phyloP scores from a whole-genome alignment of 768 basidiomycete species.

The Trametes cingulata region DNA sequence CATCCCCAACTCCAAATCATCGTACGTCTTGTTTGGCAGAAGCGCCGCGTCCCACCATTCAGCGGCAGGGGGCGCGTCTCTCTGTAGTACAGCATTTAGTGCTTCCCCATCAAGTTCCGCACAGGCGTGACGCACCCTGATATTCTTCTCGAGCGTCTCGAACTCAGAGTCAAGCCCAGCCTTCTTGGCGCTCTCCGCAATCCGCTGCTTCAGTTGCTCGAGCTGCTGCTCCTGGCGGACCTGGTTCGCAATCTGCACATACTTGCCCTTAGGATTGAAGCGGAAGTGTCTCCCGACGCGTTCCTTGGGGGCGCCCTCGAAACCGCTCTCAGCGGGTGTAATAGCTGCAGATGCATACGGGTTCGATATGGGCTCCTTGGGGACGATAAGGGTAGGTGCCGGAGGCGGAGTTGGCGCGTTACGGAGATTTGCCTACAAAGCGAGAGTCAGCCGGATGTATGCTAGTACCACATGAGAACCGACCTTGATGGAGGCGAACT shows the following conservation, averaged over 20 bases:
- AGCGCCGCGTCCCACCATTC: slow-evolving; percentile 98
- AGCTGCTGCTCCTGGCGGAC: slow-evolving; percentile 75
- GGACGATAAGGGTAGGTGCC: slow-evolving; percentile 37
- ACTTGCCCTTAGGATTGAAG: slow-evolving; percentile 94
- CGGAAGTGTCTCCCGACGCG: slow-evolving; percentile 68
- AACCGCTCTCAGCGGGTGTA: slow-evolving; percentile 57
- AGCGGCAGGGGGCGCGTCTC: slow-evolving; percentile 81
- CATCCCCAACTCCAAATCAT: slow-evolving; percentile 64
- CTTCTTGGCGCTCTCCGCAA: slow-evolving; percentile 89
- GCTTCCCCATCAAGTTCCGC: background rate
- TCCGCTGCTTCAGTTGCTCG: slow-evolving; percentile 89
- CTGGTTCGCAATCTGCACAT: slow-evolving; percentile 71
- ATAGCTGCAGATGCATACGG: slow-evolving; percentile 68
- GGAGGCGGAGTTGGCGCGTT: slow-evolving; percentile 65
- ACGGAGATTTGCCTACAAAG: slow-evolving; percentile 68
- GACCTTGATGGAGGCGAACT: slow-evolving; percentile 94
- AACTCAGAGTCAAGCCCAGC: slow-evolving; percentile 94
- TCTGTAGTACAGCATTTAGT: slow-evolving; percentile 40
- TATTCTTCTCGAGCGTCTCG: slow-evolving; percentile 85
- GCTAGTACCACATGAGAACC: slow-evolving; percentile 13
- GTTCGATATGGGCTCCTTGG: slow-evolving; percentile 55
- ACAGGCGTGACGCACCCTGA: slow-evolving; percentile 57
- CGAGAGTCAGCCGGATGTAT: background rate
- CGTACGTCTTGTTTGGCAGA: slow-evolving; percentile 78
- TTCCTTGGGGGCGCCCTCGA: slow-evolving; percentile 75